These are phyloP conservation scores for Penicillium silybi DNA, from an alignment of 495 filamentous ascomycete genomes.

Conservation along the genomic window DNA sequence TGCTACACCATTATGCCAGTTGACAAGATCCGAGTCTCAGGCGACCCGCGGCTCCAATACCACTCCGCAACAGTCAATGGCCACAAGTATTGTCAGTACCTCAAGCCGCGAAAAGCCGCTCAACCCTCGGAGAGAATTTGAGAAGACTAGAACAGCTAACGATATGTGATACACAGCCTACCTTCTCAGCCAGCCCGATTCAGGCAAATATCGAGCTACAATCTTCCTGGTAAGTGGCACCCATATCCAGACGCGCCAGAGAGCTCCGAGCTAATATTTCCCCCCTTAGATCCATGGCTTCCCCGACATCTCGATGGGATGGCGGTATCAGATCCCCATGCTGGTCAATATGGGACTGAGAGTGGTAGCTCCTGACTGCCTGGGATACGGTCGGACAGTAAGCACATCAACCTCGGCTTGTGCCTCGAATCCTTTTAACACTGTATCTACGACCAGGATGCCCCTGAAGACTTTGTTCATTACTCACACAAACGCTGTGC, in stretches of 20 bases:
- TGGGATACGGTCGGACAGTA: conserved; percentile 78
- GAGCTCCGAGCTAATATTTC: neutral
- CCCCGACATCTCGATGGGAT: conserved; percentile 66
- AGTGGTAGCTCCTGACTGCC: conserved; percentile 73
- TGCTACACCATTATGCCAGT: conserved; percentile 34
- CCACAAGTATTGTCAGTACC: conserved; percentile 54
- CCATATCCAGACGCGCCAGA: neutral
- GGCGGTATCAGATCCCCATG: conserved; percentile 80
- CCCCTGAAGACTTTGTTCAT: conserved; percentile 48
- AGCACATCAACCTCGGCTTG: conserved; percentile 1
- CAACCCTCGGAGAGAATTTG: neutral
- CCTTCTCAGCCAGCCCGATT: conserved; percentile 56
- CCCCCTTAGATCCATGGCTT: conserved; percentile 55
- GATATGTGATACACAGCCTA: conserved; percentile 46
- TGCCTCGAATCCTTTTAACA: neutral
- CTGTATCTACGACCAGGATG: conserved; percentile 44
- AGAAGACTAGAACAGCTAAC: neutral
- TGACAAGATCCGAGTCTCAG: conserved; percentile 56
- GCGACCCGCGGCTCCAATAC: conserved; percentile 60
- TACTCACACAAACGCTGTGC: conserved; percentile 69
- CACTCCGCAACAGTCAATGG: conserved; percentile 58
- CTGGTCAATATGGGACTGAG: conserved; percentile 63
- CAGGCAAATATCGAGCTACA: conserved; percentile 52
- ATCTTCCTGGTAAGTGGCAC: conserved; percentile 55
- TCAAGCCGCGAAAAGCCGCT: neutral